Base-by-base conservation (phyloP, 2,329 filamentous ascomycete genomes). In the Ophiostoma perfectum region DNA sequence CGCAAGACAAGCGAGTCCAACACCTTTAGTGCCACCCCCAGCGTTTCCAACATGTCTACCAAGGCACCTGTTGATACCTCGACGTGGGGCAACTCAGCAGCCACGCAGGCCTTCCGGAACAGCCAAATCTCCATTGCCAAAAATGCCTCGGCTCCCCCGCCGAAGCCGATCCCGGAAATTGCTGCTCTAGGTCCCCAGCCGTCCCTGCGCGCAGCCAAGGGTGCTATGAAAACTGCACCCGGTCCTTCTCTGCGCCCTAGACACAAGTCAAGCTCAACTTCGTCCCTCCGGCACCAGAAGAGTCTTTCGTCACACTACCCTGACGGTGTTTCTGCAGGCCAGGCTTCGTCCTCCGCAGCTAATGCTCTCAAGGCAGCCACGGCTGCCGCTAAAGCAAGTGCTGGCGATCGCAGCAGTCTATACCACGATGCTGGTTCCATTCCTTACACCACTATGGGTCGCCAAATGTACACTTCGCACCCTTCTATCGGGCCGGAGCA, bases 401-500 rank as follows among this genome's bases (percentile, higher is more conserved):
- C 18, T 8, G 66, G 45, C 76, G 78, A 49, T 72, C 76, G 78
- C 60, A 75, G 82, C 8, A 80, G 80, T 64, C 58, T 44, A 18
- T 27, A 63, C 77, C 82, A 85, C 70, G 86, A 89, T 69, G 85
- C 83, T 3, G 90, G 90, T 11, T 86, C 93, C 66, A 79, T 88
- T 55, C 86, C 90, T 0, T 83, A 83, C 69, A 88, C 88, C 49
- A 91, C 86, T 68, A 86, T 92, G 78, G 82, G 85, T 47, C 83
- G 88, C 70, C 87, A 88, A 70, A 90, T 96, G 86, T 96, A 90
- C 75, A 92, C 90, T 0, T 88, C 90, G 1, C 80, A 86, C 45
- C 92, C 93, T 4, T 89, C 88, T 0, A 86, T 96, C 3, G 83
- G 86, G 39, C 80, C 85, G 1, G 91, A 96, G 74, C 79, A 87